These are phyloP conservation scores for Exserohilum turcica DNA, from an alignment of 2,329 filamentous ascomycete genomes.

Conservation along the genomic window DNA sequence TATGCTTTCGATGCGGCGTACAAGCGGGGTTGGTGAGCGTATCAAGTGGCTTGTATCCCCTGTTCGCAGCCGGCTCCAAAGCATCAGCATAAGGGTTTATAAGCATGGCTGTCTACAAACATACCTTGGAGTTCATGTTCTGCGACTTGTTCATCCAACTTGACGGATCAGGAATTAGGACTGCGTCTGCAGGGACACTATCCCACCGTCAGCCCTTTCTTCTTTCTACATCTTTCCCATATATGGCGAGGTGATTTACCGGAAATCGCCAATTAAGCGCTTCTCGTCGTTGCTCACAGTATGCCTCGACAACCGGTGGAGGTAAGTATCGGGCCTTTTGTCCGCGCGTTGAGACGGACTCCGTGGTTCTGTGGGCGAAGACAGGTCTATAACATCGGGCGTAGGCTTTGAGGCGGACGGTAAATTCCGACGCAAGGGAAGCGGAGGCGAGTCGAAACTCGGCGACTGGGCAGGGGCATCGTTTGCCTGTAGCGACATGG, in stretches of 20 bases:
- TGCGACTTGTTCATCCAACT: slow-evolving; percentile 11
- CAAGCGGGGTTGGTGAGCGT: slow-evolving; percentile 14
- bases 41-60: slow-evolving; percentile 20
- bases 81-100: slow-evolving; percentile 7
- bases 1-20: slow-evolving; percentile 1
- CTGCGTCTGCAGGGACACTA: slow-evolving; percentile 27
- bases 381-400: slow-evolving; percentile 14
- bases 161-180: slow-evolving; percentile 18
- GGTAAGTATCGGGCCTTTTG: background rate
- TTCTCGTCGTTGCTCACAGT: slow-evolving; percentile 19
- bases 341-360: background rate
- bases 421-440: slow-evolving; percentile 7
- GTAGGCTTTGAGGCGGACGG: slow-evolving; percentile 4
- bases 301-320: background rate
- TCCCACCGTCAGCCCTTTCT: slow-evolving; percentile 12
- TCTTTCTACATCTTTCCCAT: background rate
- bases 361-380: slow-evolving; percentile 11
- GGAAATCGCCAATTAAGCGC: slow-evolving; percentile 23
- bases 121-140: slow-evolving; percentile 9
- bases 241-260: slow-evolving; percentile 11
- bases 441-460: slow-evolving; percentile 8
- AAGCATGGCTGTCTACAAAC: background rate
- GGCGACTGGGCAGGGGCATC: slow-evolving; percentile 18
- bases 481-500: slow-evolving; percentile 27
- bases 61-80: slow-evolving; percentile 19